Percentiles rank a stretch among this genome's conserved stretches.
These are phyloP conservation scores for Coniosporium apollinis DNA, from an alignment of 495 filamentous ascomycete species.

Conservation along the genomic window DNA sequence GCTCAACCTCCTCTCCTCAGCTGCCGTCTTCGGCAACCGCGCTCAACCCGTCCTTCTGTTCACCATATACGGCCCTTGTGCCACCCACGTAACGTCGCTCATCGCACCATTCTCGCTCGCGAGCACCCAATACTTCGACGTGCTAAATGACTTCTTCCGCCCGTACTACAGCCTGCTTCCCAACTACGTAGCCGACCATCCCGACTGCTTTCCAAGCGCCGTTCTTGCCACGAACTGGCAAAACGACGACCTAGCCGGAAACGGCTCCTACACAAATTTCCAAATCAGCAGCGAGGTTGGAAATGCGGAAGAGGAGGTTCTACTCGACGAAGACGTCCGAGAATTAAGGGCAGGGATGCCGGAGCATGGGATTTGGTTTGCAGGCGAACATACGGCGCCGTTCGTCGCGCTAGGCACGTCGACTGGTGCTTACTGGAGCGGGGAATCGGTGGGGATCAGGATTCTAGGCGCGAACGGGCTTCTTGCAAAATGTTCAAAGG, in stretches of 20 bases:
- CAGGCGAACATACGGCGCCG: constrained; percentile 86
- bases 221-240: background rate
- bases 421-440: constrained; percentile 86
- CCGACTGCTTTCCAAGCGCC: background rate
- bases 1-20: background rate
- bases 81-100: background rate
- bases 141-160: background rate
- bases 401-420: constrained; percentile 77
- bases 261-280: background rate
- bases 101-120: background rate
- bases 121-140: background rate
- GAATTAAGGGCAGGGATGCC: constrained; percentile 56
- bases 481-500: no score
- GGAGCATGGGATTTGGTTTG: constrained; percentile 70
- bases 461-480: constrained; percentile 29
- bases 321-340: no score
- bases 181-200: background rate
- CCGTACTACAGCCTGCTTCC: constrained; percentile 1
- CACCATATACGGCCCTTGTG: background rate
- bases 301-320: background rate
- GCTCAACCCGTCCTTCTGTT: background rate
- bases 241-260: background rate
- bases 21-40: background rate
- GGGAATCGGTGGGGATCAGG: constrained; percentile 57
- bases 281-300: background rate